Conservation (phyloP, 305 asterid genomes). For the Fraxinus greggii region DNA sequence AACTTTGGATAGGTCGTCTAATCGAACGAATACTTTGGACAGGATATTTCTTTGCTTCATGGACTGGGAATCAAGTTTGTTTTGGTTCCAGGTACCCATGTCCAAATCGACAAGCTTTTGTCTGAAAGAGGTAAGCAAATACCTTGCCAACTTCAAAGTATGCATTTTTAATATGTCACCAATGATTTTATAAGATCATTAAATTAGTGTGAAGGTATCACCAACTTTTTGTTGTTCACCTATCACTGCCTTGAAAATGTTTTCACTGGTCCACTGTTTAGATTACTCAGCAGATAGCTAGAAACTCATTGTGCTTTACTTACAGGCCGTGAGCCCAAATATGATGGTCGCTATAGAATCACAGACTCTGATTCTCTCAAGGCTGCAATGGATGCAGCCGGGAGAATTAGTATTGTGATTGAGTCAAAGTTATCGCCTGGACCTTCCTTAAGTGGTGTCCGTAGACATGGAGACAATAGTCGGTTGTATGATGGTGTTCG, state of each 20-base stretch:
- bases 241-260: background rate
- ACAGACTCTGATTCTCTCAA: constrained; percentile 74
- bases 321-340: constrained; percentile 49
- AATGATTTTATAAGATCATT: background rate
- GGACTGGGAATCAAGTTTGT: constrained; percentile 94
- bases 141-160: background rate
- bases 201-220: background rate
- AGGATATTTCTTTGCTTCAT: constrained; percentile 96
- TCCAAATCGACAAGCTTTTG: constrained; percentile 78
- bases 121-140: constrained; percentile 59
- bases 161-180: background rate
- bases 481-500: constrained; percentile 50
- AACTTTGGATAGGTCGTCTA: background rate
- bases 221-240: background rate
- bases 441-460: constrained; percentile 65
- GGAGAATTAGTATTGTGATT: constrained; percentile 71
- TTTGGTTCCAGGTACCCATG: constrained; percentile 94
- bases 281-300: background rate
- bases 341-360: constrained; percentile 55
- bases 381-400: constrained; percentile 91
- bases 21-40: constrained; percentile 18
- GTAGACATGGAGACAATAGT: constrained; percentile 57
- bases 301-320: constrained; percentile 3
- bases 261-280: background rate
- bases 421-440: constrained; percentile 94